Percentiles rank a stretch among this genome's conserved stretches.
phyloP scores from a whole-genome alignment of 768 basidiomycete species.

The Kwoniella shandongensis region DNA sequence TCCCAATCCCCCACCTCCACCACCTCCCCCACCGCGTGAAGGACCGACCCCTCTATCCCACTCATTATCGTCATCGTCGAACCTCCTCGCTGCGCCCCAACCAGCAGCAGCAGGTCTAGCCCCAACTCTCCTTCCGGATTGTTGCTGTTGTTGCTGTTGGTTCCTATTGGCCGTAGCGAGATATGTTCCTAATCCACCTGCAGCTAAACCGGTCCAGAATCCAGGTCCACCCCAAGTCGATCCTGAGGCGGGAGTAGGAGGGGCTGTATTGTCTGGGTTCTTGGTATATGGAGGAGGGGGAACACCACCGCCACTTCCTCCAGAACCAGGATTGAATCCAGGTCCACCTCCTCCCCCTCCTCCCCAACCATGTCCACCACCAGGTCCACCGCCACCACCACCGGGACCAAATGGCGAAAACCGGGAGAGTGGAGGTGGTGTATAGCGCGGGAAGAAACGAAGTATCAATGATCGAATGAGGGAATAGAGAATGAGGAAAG shows the following conservation, averaged over 20 bases:
- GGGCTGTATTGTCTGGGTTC: constrained; percentile 32
- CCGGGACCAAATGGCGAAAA: constrained; percentile 40
- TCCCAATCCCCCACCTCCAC: constrained; percentile 57
- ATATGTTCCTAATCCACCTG: constrained; percentile 68
- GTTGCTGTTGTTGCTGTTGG: neutral
- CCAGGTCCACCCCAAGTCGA: constrained; percentile 66
- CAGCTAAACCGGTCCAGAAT: constrained; percentile 79
- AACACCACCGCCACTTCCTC: constrained; percentile 51
- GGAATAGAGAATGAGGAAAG: constrained; percentile 55
- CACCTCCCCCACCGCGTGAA: constrained; percentile 58
- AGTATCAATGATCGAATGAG: constrained; percentile 62
- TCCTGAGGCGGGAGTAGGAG: constrained; percentile 49
- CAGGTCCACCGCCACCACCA: constrained; percentile 54
- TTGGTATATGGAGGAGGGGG: constrained; percentile 49
- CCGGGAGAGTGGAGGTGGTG: constrained; percentile 49
- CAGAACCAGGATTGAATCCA: constrained; percentile 42
- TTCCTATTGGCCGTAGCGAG: constrained; percentile 23
- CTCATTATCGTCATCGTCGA: constrained; percentile 15
- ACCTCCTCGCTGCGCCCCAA: constrained; percentile 5
- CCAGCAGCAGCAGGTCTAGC: too few species aligned
- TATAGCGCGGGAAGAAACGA: constrained; percentile 47
- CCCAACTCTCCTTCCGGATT: neutral
- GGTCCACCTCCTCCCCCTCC: constrained; percentile 54
- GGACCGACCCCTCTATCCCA: constrained; percentile 50
- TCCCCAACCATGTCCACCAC: constrained; percentile 47